These are phyloP conservation scores for Houttuynia cordata DNA, from an alignment of 164 flowering plant genomes.

Conservation along the genomic window DNA sequence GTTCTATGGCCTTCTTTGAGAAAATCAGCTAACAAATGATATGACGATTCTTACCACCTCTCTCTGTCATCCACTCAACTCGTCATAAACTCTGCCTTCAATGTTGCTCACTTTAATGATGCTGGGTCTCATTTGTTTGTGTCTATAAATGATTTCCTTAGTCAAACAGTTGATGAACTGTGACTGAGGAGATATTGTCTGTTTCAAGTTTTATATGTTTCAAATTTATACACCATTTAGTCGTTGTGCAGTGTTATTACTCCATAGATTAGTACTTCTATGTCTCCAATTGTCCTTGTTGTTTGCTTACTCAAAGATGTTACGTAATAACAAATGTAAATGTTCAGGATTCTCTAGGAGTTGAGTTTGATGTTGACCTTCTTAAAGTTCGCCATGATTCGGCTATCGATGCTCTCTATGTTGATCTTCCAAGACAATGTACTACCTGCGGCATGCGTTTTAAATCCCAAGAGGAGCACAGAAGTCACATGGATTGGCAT, in stretches of 20 bases:
- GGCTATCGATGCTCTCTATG: conserved; percentile 61
- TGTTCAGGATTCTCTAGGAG: conserved; percentile 65
- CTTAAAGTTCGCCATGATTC: conserved; percentile 76
- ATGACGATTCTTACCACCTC: too few relatives aligned
- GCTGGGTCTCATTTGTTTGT: too few relatives aligned
- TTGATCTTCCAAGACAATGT: conserved; percentile 88
- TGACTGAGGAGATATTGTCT: neutral
- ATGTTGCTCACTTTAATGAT: too few relatives aligned
- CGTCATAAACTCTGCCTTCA: too few relatives aligned
- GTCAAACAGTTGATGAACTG: neutral
- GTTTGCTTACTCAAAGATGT: too few relatives aligned
- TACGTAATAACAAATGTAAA: neutral
- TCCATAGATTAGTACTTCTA: conserved; percentile 6
- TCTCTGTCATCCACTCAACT: neutral
- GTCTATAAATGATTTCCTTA: too few relatives aligned
- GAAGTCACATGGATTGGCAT: conserved; percentile 99
- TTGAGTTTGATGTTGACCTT: conserved; percentile 64
- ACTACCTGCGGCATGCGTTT: conserved; percentile 87
- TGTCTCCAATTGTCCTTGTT: neutral
- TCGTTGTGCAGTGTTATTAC: neutral
- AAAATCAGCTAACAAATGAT: too few relatives aligned
- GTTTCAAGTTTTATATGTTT: too few relatives aligned
- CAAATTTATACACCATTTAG: too few relatives aligned
- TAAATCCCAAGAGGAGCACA: conserved; percentile 79
- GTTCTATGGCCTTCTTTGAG: too few relatives aligned